Percentiles rank a stretch among this genome's conserved stretches.
These are phyloP conservation scores for Haberlea rhodopensis DNA, from an alignment of 257 asterid genomes.

Conservation along the genomic window DNA sequence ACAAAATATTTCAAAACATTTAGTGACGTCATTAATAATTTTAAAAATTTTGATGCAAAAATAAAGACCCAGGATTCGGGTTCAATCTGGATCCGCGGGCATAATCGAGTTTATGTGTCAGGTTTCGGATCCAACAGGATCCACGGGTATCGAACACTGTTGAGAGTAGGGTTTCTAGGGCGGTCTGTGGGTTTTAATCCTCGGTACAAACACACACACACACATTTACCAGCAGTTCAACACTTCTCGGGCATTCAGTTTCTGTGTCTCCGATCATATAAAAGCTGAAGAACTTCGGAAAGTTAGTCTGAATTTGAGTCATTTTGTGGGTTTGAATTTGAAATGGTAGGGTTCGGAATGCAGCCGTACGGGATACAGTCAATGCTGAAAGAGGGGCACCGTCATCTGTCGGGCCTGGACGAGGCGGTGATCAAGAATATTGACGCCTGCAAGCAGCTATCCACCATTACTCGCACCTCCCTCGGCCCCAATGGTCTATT, in stretches of 20 bases:
- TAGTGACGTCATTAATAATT: too few relatives aligned
- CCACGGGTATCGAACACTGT: not conserved
- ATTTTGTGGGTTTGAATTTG: not conserved
- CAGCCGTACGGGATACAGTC: slow-evolving; percentile 85
- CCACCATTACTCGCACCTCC: slow-evolving; percentile 88
- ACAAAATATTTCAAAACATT: too few relatives aligned
- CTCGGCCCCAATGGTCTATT: slow-evolving; percentile 89
- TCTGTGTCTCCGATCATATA: too few relatives aligned
- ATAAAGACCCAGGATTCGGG: too few relatives aligned
- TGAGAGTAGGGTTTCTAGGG: not conserved
- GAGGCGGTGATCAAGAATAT: slow-evolving; percentile 96
- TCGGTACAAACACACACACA: not conserved
- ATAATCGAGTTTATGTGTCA: too few relatives aligned
- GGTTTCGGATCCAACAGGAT: not conserved
- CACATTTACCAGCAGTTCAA: not conserved
- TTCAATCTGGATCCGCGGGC: not conserved
- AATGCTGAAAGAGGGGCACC: slow-evolving; percentile 94
- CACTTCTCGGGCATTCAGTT: not conserved
- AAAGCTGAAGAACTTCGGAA: not conserved
- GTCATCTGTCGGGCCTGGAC: slow-evolving; percentile 89
- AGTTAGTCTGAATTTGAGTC: not conserved
- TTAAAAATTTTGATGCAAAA: too few relatives aligned
- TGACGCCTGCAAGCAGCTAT: slow-evolving; percentile 97
- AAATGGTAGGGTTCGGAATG: slow-evolving; percentile 71
- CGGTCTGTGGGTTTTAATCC: not conserved